Evolutionary conservation across 176 grass and related monocot genomes (phyloP).

Genomic region (Carex scoparia): DNA sequence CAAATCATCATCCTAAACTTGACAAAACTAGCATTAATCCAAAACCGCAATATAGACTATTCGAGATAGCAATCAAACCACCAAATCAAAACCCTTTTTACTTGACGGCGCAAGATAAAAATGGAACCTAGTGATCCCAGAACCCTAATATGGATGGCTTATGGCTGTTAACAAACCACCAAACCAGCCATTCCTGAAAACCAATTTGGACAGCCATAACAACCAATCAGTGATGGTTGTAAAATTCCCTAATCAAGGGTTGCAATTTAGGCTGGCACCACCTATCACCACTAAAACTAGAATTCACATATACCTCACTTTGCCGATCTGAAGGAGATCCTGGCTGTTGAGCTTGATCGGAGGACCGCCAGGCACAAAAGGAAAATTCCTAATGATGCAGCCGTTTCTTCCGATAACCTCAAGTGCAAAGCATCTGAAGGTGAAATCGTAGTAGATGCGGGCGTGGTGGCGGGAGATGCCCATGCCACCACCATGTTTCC

Average conservation of each 20-base stretch:
- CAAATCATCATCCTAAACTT: neutral
- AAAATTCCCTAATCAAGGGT: neutral
- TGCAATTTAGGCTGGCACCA: neutral
- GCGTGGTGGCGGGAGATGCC: slow-evolving; percentile 81
- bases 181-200: neutral
- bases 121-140: neutral
- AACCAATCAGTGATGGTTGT: neutral
- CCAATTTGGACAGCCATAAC: neutral
- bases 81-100: neutral
- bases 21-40: neutral
- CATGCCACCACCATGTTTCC: slow-evolving; percentile 52
- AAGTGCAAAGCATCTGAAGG: slow-evolving; percentile 57
- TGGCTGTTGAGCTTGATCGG: slow-evolving; percentile 79
- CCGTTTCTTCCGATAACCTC: slow-evolving; percentile 88
- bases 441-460: slow-evolving; percentile 84
- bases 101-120: neutral
- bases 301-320: slow-evolving; percentile 39
- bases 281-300: neutral
- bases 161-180: neutral
- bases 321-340: slow-evolving; percentile 82
- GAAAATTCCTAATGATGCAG: slow-evolving; percentile 60
- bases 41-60: neutral
- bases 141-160: neutral
- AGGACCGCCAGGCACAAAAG: slow-evolving; percentile 47
- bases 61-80: neutral